These are phyloP conservation scores for Starmera dryadoides DNA, from an alignment of 805 yeast genomes.

Conservation along the genomic window DNA sequence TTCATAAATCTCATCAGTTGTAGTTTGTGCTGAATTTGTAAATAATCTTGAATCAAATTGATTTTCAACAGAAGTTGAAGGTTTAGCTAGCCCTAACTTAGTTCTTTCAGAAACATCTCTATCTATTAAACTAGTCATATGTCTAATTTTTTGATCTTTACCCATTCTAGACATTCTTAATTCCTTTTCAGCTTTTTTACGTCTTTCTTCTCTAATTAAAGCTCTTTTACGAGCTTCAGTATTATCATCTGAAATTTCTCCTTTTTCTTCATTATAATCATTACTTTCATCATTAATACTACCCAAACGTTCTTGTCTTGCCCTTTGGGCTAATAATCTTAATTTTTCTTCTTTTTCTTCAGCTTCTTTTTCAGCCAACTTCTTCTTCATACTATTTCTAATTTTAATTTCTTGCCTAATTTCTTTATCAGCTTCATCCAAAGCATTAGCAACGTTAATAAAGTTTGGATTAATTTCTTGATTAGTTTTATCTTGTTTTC, in stretches of 20 bases:
- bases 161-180: conserved; percentile 36
- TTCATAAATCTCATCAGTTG: conserved; percentile 47
- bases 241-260: conserved; percentile 4
- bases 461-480: conserved; percentile 48
- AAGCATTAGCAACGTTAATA: conserved; percentile 59
- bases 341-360: conserved; percentile 44
- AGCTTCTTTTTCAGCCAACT: conserved; percentile 42
- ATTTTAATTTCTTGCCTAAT: conserved; percentile 50
- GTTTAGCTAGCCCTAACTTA: conserved; percentile 40
- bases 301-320: conserved; percentile 29
- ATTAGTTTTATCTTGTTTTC: conserved; percentile 26
- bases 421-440: conserved; percentile 57
- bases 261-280: conserved; percentile 5
- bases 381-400: conserved; percentile 41
- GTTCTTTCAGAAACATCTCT: conserved; percentile 52
- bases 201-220: conserved; percentile 34
- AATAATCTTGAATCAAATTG: conserved; percentile 56
- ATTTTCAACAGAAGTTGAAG: conserved; percentile 29
- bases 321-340: conserved; percentile 40
- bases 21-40: conserved; percentile 34
- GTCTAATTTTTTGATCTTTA: conserved; percentile 33
- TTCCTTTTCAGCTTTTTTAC: conserved; percentile 40
- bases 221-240: conserved; percentile 27
- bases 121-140: conserved; percentile 35
- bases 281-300: conserved; percentile 1